Evolutionary conservation across 2,329 filamentous ascomycete species (phyloP).

Genomic region (Macrophomina phaseolina): DNA sequence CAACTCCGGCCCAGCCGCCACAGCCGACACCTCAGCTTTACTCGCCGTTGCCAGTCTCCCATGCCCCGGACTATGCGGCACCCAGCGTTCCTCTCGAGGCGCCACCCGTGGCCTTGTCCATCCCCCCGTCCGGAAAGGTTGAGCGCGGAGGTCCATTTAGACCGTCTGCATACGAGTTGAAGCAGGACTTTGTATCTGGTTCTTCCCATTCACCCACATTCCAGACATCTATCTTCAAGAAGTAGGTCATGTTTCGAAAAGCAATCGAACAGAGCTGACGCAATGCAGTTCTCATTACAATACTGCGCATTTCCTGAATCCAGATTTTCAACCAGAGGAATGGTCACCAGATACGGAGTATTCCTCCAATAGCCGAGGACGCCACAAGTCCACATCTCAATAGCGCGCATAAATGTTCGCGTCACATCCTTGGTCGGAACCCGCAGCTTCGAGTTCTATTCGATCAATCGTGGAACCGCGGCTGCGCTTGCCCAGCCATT

Average conservation of each 20-base stretch:
- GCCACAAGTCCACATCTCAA: constrained; percentile 41
- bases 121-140: constrained; percentile 32
- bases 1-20: constrained; percentile 37
- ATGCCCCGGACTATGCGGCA: constrained; percentile 42
- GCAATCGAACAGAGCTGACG: constrained; percentile 30
- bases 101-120: constrained; percentile 19
- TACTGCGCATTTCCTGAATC: constrained; percentile 58
- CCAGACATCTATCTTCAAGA: constrained; percentile 57
- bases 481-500: constrained; percentile 24
- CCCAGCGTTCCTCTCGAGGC: constrained; percentile 28
- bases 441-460: constrained; percentile 2
- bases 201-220: constrained; percentile 48
- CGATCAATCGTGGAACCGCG: constrained; percentile 9
- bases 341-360: constrained; percentile 58
- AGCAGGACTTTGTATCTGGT: constrained; percentile 48
- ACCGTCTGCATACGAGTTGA: constrained; percentile 53
- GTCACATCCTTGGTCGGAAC: constrained; percentile 9
- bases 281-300: constrained; percentile 55
- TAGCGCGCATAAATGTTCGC: constrained; percentile 11
- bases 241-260: constrained; percentile 41
- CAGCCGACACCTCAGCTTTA: constrained; percentile 42
- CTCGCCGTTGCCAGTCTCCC: constrained; percentile 36
- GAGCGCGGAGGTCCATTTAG: constrained; percentile 51
- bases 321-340: constrained; percentile 59
- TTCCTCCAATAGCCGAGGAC: constrained; percentile 41